These are phyloP conservation scores for Sideroxylon spinosum DNA, from an alignment of 179 eudicot genomes.

Conservation along the genomic window DNA sequence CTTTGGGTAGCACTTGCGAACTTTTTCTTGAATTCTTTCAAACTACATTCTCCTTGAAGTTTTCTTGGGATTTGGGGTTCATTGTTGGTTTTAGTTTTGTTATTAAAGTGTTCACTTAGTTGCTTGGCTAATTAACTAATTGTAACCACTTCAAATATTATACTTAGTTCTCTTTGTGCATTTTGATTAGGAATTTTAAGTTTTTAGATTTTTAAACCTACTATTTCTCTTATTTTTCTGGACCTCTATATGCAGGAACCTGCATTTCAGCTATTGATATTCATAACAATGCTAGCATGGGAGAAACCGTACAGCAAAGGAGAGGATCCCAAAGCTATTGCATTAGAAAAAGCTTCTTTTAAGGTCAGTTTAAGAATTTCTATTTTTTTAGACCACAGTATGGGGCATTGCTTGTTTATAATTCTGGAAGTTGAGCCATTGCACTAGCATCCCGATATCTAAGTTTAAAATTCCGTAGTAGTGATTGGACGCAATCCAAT, in stretches of 20 bases:
- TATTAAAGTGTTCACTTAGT: neutral
- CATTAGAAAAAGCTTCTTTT: constrained; percentile 49
- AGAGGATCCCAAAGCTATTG: constrained; percentile 29
- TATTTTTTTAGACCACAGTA: neutral
- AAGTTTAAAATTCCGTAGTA: neutral
- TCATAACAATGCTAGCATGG: constrained; percentile 91
- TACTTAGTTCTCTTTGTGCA: neutral
- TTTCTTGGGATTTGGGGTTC: neutral
- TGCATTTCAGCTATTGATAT: constrained; percentile 71
- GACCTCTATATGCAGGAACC: constrained; percentile 52
- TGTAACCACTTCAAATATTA: neutral
- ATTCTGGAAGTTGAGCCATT: neutral
- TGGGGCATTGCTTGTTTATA: constrained; percentile 3
- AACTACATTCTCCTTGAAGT: neutral
- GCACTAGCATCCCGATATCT: neutral
- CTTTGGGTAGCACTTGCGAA: neutral
- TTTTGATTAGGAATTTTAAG: neutral
- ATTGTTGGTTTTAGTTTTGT: neutral
- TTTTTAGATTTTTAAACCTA: constrained; percentile 4
- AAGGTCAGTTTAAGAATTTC: constrained; percentile 34
- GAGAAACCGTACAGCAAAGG: constrained; percentile 56
- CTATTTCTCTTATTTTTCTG: constrained; percentile 11
- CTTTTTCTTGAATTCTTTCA: neutral
- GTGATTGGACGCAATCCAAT: neutral
- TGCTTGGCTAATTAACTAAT: neutral